These are phyloP conservation scores for Colletotrichum sp. DNA, from an alignment of 2,329 filamentous ascomycete genomes.

Conservation along the genomic window DNA sequence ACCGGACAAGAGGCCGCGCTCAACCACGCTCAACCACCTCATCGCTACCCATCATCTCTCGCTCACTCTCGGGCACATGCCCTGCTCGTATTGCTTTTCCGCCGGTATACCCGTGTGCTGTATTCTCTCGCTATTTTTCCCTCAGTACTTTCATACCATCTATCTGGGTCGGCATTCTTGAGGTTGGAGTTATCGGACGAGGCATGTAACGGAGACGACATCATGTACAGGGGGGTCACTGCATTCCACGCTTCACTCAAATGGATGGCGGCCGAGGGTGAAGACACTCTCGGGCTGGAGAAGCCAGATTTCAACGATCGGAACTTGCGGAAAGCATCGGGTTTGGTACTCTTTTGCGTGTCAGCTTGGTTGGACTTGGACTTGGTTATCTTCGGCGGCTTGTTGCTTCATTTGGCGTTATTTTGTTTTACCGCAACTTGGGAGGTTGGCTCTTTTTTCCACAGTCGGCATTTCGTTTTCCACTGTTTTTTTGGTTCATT, in stretches of 20 bases:
- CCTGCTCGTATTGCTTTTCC: neutral
- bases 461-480: neutral
- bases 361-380: neutral
- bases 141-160: neutral
- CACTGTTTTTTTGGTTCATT: neutral
- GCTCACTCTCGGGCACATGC: neutral
- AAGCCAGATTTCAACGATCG: neutral
- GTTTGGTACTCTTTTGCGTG: neutral
- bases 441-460: neutral
- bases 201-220: neutral
- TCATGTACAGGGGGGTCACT: neutral
- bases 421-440: neutral
- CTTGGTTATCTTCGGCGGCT: neutral
- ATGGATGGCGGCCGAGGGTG: neutral
- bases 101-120: slow-evolving; percentile 15
- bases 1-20: neutral
- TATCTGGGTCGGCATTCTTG: neutral
- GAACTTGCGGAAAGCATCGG: neutral
- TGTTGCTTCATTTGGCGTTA: neutral
- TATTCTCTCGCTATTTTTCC: slow-evolving; percentile 8
- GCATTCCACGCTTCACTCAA: neutral
- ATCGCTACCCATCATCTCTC: neutral
- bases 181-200: slow-evolving; percentile 4
- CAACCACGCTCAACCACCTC: neutral
- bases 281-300: neutral